phyloP scores from a whole-genome alignment of 1,284 basidiomycete genomes.

The Cutaneotrichosporon arboriforme region DNA sequence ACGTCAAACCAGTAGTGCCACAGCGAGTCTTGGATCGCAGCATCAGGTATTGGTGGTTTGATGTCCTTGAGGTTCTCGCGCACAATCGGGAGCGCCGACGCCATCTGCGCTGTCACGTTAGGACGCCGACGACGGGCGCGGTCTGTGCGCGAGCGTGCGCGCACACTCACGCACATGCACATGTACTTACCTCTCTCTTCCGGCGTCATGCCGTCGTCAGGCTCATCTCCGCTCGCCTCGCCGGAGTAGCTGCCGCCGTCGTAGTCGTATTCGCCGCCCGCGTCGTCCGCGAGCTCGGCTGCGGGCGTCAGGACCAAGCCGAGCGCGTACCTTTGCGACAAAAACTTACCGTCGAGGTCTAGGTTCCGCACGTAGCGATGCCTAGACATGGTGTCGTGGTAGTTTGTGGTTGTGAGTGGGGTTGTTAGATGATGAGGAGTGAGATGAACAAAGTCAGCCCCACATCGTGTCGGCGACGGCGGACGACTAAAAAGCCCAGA shows the following conservation, averaged over 20 bases:
- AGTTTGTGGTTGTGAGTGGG: neutral
- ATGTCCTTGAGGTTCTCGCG: constrained; percentile 63
- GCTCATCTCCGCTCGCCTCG: constrained; percentile 41
- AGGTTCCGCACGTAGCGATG: constrained; percentile 88
- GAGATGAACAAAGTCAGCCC: neutral
- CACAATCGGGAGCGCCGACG: constrained; percentile 63
- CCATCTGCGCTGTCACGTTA: constrained; percentile 60
- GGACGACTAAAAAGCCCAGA: too few relatives aligned
- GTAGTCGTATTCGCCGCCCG: constrained; percentile 41
- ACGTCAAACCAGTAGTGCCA: constrained; percentile 90
- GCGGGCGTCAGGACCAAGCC: neutral
- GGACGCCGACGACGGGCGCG: neutral
- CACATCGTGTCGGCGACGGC: too few relatives aligned
- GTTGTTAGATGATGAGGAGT: neutral
- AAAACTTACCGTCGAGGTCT: constrained; percentile 65
- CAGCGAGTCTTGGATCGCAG: constrained; percentile 69
- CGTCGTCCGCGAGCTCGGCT: constrained; percentile 27
- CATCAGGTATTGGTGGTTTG: constrained; percentile 65
- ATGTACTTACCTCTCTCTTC: constrained; percentile 30
- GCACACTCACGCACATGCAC: neutral
- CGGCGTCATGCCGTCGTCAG: constrained; percentile 41
- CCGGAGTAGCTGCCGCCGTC: constrained; percentile 31
- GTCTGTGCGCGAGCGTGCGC: constrained; percentile 52
- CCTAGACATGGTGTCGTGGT: constrained; percentile 56
- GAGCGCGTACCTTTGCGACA: too few relatives aligned